Evolutionary conservation across 805 yeast species (phyloP).

Genomic region (Suhomyces canberraensis): DNA sequence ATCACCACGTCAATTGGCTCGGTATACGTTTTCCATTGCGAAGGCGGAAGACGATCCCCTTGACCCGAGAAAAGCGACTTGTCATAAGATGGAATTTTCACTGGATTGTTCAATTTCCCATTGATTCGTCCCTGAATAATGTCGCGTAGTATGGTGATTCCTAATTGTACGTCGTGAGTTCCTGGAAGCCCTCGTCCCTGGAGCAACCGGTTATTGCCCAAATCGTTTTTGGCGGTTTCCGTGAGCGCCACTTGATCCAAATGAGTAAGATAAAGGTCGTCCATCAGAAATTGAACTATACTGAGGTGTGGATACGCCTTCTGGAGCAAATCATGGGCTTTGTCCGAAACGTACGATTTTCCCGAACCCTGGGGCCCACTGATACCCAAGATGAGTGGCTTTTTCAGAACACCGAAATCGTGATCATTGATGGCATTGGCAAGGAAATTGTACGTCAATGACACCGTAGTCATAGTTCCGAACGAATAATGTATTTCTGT

Average conservation of each 20-base stretch:
- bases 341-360: conserved; percentile 54
- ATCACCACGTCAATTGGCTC: conserved; percentile 60
- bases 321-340: conserved; percentile 34
- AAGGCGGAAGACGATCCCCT: conserved; percentile 64
- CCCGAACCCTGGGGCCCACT: conserved; percentile 84
- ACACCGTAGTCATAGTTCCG: conserved; percentile 12
- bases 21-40: conserved; percentile 34
- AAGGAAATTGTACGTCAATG: conserved; percentile 22
- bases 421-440: conserved; percentile 22
- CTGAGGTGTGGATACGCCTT: conserved; percentile 32
- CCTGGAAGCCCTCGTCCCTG: conserved; percentile 91
- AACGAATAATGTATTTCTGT: too few species aligned
- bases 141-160: conserved; percentile 32
- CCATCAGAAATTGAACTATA: conserved; percentile 63
- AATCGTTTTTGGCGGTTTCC: conserved; percentile 11
- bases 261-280: conserved; percentile 78
- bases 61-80: conserved; percentile 67
- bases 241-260: conserved; percentile 53
- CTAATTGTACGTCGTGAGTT: conserved; percentile 71
- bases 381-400: conserved; percentile 52
- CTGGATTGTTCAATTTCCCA: conserved; percentile 20
- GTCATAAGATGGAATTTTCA: conserved; percentile 66
- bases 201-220: conserved; percentile 50
- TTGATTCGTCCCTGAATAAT: conserved; percentile 15
- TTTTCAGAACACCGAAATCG: conserved; percentile 15